Conservation (phyloP, 2,329 filamentous ascomycete species). For the Biscogniauxia marginata region DNA sequence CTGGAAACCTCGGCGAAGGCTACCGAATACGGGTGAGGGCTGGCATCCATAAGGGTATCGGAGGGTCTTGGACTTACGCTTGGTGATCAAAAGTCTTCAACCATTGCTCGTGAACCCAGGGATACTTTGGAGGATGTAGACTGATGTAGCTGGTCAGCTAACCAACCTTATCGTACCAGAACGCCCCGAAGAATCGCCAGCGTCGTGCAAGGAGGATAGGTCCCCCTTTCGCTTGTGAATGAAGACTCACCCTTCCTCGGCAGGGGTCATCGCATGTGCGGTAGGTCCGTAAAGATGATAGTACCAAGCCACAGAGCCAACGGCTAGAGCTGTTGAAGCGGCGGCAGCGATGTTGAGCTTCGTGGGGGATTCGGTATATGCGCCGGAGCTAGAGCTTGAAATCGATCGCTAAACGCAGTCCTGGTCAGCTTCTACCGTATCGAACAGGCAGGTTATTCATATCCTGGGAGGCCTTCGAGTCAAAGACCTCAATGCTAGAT, state of each 20-base stretch:
- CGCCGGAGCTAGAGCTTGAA: constrained; percentile 72
- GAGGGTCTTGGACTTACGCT: constrained; percentile 64
- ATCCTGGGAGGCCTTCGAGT: not conserved
- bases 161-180: constrained; percentile 7
- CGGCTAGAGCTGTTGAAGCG: constrained; percentile 81
- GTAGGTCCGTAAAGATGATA: constrained; percentile 92
- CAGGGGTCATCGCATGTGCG: constrained; percentile 84
- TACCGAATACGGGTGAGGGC: constrained; percentile 54
- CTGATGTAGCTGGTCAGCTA: constrained; percentile 46
- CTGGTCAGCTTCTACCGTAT: constrained; percentile 40
- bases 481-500: constrained; percentile 37
- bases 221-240: constrained; percentile 13
- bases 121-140: constrained; percentile 87
- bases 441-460: constrained; percentile 6
- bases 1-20: constrained; percentile 97
- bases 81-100: constrained; percentile 96
- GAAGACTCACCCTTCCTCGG: constrained; percentile 92
- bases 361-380: constrained; percentile 71
- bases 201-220: not conserved
- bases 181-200: not conserved
- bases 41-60: constrained; percentile 11
- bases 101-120: constrained; percentile 92
- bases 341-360: constrained; percentile 83
- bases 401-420: constrained; percentile 53
- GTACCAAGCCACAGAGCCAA: constrained; percentile 94